phyloP scores from a whole-genome alignment of 2,329 filamentous ascomycete species.

The Cordyceps tenuipes region DNA sequence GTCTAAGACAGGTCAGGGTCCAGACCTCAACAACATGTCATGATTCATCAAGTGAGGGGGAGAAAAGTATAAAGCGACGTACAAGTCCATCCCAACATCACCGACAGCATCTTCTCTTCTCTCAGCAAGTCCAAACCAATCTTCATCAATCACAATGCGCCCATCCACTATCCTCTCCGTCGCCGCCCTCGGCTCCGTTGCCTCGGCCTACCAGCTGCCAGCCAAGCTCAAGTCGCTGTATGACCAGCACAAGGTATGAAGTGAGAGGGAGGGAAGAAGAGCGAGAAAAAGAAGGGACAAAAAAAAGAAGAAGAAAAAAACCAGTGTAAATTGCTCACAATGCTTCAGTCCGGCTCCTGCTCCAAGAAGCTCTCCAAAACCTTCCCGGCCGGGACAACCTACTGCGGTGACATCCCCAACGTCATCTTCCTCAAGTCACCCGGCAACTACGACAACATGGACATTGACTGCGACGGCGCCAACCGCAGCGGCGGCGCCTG shows the following conservation, averaged over 20 bases:
- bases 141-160: slow-evolving; percentile 5
- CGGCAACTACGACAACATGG: slow-evolving; percentile 35
- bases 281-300: not conserved
- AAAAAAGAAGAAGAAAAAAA: not conserved
- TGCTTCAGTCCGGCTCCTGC: not conserved
- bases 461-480: slow-evolving; percentile 42
- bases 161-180: slow-evolving; percentile 11
- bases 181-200: slow-evolving; percentile 9
- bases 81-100: not conserved
- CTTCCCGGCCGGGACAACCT: not conserved
- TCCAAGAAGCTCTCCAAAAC: not conserved
- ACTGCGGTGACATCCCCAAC: slow-evolving; percentile 15
- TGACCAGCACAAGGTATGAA: slow-evolving; percentile 13
- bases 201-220: slow-evolving; percentile 11
- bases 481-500: slow-evolving; percentile 29
- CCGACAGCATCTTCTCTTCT: too few species aligned
- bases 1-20: not conserved
- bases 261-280: too few species aligned
- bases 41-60: not conserved
- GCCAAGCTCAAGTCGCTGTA: slow-evolving; percentile 14
- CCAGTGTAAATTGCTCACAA: not conserved
- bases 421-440: slow-evolving; percentile 34
- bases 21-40: not conserved
- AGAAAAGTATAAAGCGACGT: not conserved
- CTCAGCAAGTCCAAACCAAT: too few species aligned